Conservation (phyloP, 257 asterid species). For the Salvia splendens region DNA sequence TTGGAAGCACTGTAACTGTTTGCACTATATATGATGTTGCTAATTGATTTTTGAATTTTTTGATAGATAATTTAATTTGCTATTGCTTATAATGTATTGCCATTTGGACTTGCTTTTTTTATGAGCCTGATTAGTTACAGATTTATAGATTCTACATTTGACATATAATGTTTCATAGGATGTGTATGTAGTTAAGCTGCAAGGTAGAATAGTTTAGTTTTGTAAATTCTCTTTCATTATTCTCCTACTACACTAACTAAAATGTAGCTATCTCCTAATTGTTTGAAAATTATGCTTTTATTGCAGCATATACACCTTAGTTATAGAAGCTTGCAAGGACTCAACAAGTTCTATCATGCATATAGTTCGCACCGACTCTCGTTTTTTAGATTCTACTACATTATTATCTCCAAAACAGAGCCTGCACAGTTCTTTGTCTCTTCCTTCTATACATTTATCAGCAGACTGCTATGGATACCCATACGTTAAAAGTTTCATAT, state of each 20-base stretch:
- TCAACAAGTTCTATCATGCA: not conserved
- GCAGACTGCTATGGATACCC: not conserved
- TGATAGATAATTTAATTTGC: not conserved
- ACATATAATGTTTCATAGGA: not conserved
- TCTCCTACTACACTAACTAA: not conserved
- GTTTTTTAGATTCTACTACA: not conserved
- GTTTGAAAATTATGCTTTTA: not conserved
- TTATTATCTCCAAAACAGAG: not conserved
- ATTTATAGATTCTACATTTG: slow-evolving; percentile 1
- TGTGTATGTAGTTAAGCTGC: not conserved
- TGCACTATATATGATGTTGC: no score
- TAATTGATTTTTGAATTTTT: not conserved
- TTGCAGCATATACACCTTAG: not conserved
- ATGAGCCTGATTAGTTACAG: not conserved
- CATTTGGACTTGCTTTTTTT: not conserved
- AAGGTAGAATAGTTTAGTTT: not conserved
- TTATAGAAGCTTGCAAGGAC: not conserved
- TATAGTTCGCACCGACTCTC: not conserved
- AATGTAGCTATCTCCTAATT: not conserved
- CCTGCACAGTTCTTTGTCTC: not conserved
- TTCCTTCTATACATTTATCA: not conserved
- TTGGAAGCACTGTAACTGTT: not conserved
- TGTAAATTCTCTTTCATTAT: not conserved
- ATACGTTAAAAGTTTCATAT: not conserved
- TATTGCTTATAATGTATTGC: not conserved